Percentiles rank a stretch among this genome's conserved stretches.
Conservation (phyloP, 305 asterid species). For the Rubia tinctorum region DNA sequence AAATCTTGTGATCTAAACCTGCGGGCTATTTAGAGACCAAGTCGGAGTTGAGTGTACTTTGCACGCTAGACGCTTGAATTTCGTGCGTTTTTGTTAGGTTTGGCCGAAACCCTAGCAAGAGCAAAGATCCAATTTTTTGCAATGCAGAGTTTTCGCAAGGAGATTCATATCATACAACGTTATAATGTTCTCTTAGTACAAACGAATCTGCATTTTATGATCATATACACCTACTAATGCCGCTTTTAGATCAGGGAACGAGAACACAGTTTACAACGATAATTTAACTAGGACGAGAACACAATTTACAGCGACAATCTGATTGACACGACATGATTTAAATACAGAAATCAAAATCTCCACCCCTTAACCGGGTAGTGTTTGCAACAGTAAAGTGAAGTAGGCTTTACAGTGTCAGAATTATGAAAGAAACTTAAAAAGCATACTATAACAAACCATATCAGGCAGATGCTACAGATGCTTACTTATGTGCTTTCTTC, state of each 20-base stretch:
- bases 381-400: not conserved
- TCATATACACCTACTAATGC: no score
- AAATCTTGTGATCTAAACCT: no score
- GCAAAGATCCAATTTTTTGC: no score
- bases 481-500: not conserved
- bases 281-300: not conserved
- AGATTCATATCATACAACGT: no score
- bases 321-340: not conserved
- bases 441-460: not conserved
- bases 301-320: not conserved
- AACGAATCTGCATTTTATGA: not conserved
- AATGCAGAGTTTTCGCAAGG: no score
- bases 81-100: no score
- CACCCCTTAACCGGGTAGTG: not conserved
- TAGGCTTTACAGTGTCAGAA: constrained; percentile 1
- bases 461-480: not conserved
- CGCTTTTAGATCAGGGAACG: not conserved
- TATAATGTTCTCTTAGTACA: no score
- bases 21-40: no score
- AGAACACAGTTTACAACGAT: no score
- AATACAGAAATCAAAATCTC: not conserved
- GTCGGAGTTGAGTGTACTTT: no score
- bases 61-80: no score
- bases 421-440: constrained; percentile 7
- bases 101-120: no score